Percentiles rank a stretch among this genome's conserved stretches.
phyloP scores from a whole-genome alignment of 2,329 filamentous ascomycete genomes.

The Penicillium sp. region DNA sequence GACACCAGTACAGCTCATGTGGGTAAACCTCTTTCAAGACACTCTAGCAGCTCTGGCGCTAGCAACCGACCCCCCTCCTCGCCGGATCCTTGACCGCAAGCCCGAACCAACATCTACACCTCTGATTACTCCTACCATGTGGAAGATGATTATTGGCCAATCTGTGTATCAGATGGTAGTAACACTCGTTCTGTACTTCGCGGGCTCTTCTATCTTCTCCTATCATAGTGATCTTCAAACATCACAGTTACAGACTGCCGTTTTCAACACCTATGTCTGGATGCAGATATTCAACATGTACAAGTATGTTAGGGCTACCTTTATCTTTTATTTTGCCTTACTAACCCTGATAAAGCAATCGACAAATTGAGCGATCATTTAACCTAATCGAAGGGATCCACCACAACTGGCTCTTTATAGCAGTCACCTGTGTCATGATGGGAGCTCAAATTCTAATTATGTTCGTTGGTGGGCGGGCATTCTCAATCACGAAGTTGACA shows the following conservation, averaged over 20 bases:
- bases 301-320: conserved; percentile 41
- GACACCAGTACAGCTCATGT: conserved; percentile 62
- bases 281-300: conserved; percentile 71
- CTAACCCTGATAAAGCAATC: conserved; percentile 40
- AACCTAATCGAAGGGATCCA: conserved; percentile 60
- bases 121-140: conserved; percentile 43
- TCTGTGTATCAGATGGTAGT: conserved; percentile 39
- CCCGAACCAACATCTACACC: conserved; percentile 42
- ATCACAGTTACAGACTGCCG: conserved; percentile 55
- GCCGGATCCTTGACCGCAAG: conserved; percentile 53
- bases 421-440: conserved; percentile 57
- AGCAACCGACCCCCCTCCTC: conserved; percentile 59
- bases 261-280: conserved; percentile 71
- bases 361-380: conserved; percentile 61
- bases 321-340: no score
- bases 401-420: conserved; percentile 57
- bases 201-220: conserved; percentile 54
- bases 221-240: conserved; percentile 45
- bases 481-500: conserved; percentile 50
- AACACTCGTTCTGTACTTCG: conserved; percentile 52
- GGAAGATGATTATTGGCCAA: conserved; percentile 43
- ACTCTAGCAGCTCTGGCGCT: conserved; percentile 62
- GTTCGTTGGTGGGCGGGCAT: conserved; percentile 56
- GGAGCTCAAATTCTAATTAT: conserved; percentile 58
- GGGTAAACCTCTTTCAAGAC: conserved; percentile 67